A percentile compares a stretch with the other conserved stretches of the same genome.
Conservation (phyloP, 345 rosid species). For the Populus simonii region DNA sequence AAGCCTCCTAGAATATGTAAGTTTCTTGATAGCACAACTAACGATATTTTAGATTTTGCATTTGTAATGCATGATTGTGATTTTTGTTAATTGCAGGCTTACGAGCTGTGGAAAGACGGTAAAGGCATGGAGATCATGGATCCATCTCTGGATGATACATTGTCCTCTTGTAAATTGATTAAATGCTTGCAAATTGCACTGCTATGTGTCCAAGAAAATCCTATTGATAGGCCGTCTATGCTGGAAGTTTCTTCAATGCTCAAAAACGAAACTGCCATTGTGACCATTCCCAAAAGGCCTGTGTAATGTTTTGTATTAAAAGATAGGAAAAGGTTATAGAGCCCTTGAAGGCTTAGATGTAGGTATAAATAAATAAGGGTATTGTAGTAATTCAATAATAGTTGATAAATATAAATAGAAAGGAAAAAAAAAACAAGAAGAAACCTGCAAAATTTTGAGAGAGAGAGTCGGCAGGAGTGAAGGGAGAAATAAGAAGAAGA, state of each 20-base stretch:
- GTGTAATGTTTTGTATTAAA: no score
- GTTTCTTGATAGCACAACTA: neutral
- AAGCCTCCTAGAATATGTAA: slow-evolving; percentile 11
- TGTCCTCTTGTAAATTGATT: slow-evolving; percentile 13
- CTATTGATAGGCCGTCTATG: slow-evolving; percentile 33
- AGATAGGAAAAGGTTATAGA: no score
- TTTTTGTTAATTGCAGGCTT: slow-evolving; percentile 10
- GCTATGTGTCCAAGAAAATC: slow-evolving; percentile 32
- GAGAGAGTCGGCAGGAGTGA: no score
- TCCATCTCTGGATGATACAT: slow-evolving; percentile 13
- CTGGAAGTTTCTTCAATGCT: slow-evolving; percentile 28
- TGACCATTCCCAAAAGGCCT: slow-evolving; percentile 26
- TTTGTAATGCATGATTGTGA: neutral
- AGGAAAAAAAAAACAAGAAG: no score
- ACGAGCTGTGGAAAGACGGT: slow-evolving; percentile 17
- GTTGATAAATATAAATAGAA: no score
- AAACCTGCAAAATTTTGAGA: no score
- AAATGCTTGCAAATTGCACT: slow-evolving; percentile 37
- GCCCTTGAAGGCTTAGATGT: no score
- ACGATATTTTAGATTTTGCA: no score
- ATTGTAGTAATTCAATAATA: no score
- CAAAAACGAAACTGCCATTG: slow-evolving; percentile 4
- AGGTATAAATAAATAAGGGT: no score
- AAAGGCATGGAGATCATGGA: slow-evolving; percentile 16
- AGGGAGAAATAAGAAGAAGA: no score